Conservation (phyloP, 768 basidiomycete species). For the Favolaschia claudopus region DNA sequence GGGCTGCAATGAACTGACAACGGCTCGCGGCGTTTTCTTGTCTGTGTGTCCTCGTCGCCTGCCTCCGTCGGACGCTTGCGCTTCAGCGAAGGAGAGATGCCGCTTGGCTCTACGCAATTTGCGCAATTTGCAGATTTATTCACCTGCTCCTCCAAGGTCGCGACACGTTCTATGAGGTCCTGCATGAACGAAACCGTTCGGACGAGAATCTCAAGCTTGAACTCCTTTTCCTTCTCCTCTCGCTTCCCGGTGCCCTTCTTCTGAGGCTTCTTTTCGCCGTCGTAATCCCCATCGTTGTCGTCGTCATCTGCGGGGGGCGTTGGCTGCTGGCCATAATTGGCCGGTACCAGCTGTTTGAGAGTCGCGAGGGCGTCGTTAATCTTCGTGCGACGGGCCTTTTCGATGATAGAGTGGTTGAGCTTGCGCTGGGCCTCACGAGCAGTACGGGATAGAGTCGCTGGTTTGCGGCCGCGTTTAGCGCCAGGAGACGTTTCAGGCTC, state of each 20-base stretch:
- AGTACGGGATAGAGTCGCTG: slow-evolving; percentile 73
- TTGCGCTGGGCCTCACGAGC: slow-evolving; percentile 89
- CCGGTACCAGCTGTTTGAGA: slow-evolving; percentile 79
- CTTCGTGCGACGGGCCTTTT: slow-evolving; percentile 92
- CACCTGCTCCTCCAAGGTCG: slow-evolving; percentile 43
- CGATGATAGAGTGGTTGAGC: slow-evolving; percentile 94
- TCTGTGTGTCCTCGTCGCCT: background rate
- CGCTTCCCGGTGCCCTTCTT: slow-evolving; percentile 52
- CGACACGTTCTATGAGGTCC: slow-evolving; percentile 67
- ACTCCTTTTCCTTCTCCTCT: slow-evolving; percentile 79
- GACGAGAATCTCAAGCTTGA: slow-evolving; percentile 91
- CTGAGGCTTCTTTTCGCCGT: slow-evolving; percentile 30
- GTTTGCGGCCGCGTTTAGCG: slow-evolving; percentile 76
- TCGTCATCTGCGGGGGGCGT: slow-evolving; percentile 36
- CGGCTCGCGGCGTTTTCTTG: slow-evolving; percentile 7
- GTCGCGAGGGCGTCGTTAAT: slow-evolving; percentile 91
- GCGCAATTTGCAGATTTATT: slow-evolving; percentile 29
- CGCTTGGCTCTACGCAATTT: slow-evolving; percentile 28
- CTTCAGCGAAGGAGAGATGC: slow-evolving; percentile 22
- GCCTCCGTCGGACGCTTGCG: slow-evolving; percentile 17
- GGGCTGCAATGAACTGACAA: slow-evolving; percentile 1
- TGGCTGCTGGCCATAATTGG: slow-evolving; percentile 48
- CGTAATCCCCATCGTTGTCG: slow-evolving; percentile 45
- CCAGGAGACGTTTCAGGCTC: slow-evolving; percentile 29
- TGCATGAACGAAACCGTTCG: slow-evolving; percentile 82